phyloP scores from a whole-genome alignment of 2,329 filamentous ascomycete species.

The Pyrenophora seminiperda region DNA sequence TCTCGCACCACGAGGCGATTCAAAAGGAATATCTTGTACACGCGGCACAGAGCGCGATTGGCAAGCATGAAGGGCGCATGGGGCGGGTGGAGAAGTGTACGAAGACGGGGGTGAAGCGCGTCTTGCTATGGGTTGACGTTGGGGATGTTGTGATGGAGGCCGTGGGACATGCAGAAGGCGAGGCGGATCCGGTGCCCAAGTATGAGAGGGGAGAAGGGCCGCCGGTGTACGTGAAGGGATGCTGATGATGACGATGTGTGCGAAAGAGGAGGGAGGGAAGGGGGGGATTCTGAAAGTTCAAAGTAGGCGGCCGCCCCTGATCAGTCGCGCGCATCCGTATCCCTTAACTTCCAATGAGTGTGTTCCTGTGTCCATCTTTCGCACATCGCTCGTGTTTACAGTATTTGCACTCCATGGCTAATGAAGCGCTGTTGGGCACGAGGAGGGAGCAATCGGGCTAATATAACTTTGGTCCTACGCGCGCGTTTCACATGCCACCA shows the following conservation, averaged over 20 bases:
- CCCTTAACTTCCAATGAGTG: no score
- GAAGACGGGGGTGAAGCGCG: constrained; percentile 8
- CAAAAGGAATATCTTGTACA: constrained; percentile 6
- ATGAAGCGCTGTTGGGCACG: no score
- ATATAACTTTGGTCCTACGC: not conserved
- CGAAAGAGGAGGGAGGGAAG: not conserved
- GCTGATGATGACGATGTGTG: not conserved
- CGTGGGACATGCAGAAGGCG: not conserved
- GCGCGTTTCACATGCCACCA: constrained; percentile 13
- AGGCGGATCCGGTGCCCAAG: constrained; percentile 14
- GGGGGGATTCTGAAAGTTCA: no score
- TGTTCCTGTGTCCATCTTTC: no score
- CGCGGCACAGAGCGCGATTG: constrained; percentile 16
- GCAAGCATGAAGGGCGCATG: constrained; percentile 18
- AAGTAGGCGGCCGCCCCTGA: no score
- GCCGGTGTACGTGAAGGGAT: constrained; percentile 12
- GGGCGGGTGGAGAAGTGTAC: constrained; percentile 16
- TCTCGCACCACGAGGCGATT: constrained; percentile 8
- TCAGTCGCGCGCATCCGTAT: no score
- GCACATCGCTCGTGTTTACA: no score
- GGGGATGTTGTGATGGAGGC: constrained; percentile 6
- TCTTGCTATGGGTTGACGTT: constrained; percentile 23
- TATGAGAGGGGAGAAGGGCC: constrained; percentile 21
- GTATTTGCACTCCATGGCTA: no score
- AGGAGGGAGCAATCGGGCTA: no score